Base-by-base conservation (phyloP, 495 filamentous ascomycete genomes). In the Podospora appendiculata region DNA sequence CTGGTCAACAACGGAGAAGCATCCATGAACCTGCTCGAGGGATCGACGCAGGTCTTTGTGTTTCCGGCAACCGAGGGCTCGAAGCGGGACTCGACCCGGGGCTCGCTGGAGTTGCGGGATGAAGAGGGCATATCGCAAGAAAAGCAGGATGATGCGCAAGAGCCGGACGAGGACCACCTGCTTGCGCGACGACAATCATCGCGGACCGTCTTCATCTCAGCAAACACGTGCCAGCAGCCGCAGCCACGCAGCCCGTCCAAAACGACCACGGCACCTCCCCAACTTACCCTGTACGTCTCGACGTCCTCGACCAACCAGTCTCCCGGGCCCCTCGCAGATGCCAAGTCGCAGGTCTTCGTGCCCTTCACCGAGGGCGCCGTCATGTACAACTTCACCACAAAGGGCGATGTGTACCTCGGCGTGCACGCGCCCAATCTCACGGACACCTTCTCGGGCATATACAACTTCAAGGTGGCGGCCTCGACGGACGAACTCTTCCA, bases 211-310 rank as follows among this genome's bases (percentile, higher is more conserved):
- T 95, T 84, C 58, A 76, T 96, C 45, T 87, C 89, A 4, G 78
- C 91, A 35, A 94, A 86, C 51, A 86, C 88, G 8, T 96, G 91
- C 67, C 57, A 76, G 13, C 88, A 90, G 57, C 91, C 91, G 50
- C 54, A 47, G 60, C 75, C 56, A 75, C 77, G 66, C 55, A 63
- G 56, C 45, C 64, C 56, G 11, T 62, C 58, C 45, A 68, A 57
- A 47, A 71, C 67, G 6, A 63, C 58, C 13, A 19, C 47, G 45
- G 62, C 70, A 11, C 77, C 83, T 6, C 86, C 89, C 6, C 89
- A 90, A 58, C 77, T 97, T 32, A 75, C 83, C 9, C 65, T 97
- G 3, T 96, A 85, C 59, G 69, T 95, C 39, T 95, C 91, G 10
- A 82, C 72, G 7, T 79, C 81, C 0, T 46, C 75, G 8, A 73